Conservation (phyloP, 768 basidiomycete genomes). For the Dictyophora rubrovolvata region DNA sequence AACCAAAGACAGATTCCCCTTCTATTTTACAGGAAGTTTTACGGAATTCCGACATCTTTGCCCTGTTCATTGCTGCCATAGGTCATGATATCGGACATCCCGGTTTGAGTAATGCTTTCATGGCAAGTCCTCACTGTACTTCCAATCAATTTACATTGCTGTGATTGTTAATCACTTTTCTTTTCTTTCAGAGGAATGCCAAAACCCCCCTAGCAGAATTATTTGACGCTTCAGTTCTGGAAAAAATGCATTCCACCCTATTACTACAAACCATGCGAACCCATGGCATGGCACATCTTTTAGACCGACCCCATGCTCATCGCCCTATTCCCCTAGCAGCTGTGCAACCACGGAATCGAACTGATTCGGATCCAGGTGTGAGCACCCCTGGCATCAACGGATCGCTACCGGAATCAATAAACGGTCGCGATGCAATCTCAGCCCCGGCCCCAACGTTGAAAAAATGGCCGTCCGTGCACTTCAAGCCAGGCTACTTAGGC, state of each 20-base stretch:
- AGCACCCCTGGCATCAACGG: neutral
- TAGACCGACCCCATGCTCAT: constrained; percentile 38
- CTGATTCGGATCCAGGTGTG: constrained; percentile 27
- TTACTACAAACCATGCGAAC: constrained; percentile 70
- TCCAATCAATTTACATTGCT: constrained; percentile 8
- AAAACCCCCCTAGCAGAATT: constrained; percentile 78
- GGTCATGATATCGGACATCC: constrained; percentile 98
- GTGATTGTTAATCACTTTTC: constrained; percentile 2
- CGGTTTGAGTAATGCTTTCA: constrained; percentile 85
- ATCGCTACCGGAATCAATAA: neutral
- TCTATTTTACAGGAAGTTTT: constrained; percentile 21
- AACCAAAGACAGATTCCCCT: constrained; percentile 10
- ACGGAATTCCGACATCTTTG: constrained; percentile 64
- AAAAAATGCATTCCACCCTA: constrained; percentile 83
- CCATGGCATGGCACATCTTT: constrained; percentile 61
- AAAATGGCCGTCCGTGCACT: neutral
- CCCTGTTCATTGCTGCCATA: constrained; percentile 83
- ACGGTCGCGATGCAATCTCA: neutral
- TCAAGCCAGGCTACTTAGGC: neutral
- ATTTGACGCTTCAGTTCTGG: constrained; percentile 83
- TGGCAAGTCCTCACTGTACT: constrained; percentile 45
- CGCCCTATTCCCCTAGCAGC: constrained; percentile 11
- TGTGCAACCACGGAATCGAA: neutral
- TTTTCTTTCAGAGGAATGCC: constrained; percentile 71
- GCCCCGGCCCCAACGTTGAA: neutral